phyloP scores from a whole-genome alignment of 345 rosid genomes.

The Eucalyptus polybractea region DNA sequence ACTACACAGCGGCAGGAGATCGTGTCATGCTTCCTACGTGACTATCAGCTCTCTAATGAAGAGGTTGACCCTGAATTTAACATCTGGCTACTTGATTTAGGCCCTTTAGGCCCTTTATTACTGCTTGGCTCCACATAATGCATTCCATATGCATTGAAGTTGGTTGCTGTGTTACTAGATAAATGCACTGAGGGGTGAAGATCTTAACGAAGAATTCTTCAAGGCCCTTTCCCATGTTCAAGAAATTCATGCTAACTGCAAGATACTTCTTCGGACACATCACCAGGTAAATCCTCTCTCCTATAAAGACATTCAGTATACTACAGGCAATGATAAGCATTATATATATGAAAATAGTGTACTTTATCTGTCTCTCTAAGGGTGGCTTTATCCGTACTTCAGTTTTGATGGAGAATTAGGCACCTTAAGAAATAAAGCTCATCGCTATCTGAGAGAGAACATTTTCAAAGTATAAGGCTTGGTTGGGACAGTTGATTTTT shows the following conservation, averaged over 20 bases:
- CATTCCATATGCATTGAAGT: background rate
- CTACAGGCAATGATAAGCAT: background rate
- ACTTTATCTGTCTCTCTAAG: background rate
- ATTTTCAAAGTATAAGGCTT: background rate
- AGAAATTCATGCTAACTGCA: conserved; percentile 93
- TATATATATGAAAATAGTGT: background rate
- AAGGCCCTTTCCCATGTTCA: conserved; percentile 93
- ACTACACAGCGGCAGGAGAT: conserved; percentile 92
- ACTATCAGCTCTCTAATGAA: conserved; percentile 83
- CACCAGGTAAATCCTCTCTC: conserved; percentile 51
- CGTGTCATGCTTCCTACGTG: conserved; percentile 87
- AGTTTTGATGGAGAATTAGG: background rate
- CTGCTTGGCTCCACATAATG: background rate
- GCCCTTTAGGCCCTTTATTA: too few species aligned
- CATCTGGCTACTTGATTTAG: background rate
- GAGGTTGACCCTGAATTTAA: conserved; percentile 35
- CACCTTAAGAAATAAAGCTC: background rate
- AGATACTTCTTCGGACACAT: conserved; percentile 85
- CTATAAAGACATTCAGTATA: background rate
- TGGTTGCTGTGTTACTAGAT: conserved; percentile 32
- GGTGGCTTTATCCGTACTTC: background rate
- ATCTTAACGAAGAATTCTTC: conserved; percentile 70
- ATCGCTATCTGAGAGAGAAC: background rate
- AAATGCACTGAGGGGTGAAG: conserved; percentile 82
- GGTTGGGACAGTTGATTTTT: background rate